Percentiles rank a stretch among this genome's conserved stretches.
phyloP scores from a whole-genome alignment of 2,329 filamentous ascomycete genomes.

The Hymenoscyphus repandus region DNA sequence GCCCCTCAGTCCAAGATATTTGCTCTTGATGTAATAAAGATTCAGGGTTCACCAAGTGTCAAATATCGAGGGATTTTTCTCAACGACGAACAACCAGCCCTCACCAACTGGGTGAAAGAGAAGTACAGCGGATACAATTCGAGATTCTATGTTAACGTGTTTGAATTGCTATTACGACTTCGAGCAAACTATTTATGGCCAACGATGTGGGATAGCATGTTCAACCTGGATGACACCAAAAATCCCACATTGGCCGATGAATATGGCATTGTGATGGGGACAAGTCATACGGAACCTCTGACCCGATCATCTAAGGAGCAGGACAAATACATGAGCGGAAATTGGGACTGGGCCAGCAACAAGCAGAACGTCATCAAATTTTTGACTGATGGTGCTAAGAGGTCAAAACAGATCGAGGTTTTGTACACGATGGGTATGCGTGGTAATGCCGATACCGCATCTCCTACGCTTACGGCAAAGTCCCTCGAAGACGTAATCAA shows the following conservation, averaged over 20 bases:
- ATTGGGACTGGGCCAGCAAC: constrained; percentile 65
- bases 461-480: constrained; percentile 47
- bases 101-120: constrained; percentile 55
- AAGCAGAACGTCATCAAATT: constrained; percentile 62
- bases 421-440: constrained; percentile 65
- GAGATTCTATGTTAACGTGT: constrained; percentile 58
- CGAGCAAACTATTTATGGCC: constrained; percentile 72
- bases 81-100: constrained; percentile 50
- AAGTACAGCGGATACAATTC: constrained; percentile 36
- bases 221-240: constrained; percentile 61
- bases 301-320: constrained; percentile 53
- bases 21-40: constrained; percentile 37
- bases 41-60: constrained; percentile 45
- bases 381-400: constrained; percentile 58
- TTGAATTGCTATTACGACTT: constrained; percentile 64
- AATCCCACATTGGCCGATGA: constrained; percentile 64
- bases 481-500: constrained; percentile 55
- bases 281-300: constrained; percentile 68
- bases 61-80: constrained; percentile 54
- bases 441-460: constrained; percentile 59
- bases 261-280: constrained; percentile 66
- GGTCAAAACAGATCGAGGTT: constrained; percentile 59
- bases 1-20: constrained; percentile 41
- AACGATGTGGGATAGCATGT: constrained; percentile 63
- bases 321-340: constrained; percentile 43